Conservation (phyloP, 2,329 filamentous ascomycete species). For the Emericellopsis atlantica region DNA sequence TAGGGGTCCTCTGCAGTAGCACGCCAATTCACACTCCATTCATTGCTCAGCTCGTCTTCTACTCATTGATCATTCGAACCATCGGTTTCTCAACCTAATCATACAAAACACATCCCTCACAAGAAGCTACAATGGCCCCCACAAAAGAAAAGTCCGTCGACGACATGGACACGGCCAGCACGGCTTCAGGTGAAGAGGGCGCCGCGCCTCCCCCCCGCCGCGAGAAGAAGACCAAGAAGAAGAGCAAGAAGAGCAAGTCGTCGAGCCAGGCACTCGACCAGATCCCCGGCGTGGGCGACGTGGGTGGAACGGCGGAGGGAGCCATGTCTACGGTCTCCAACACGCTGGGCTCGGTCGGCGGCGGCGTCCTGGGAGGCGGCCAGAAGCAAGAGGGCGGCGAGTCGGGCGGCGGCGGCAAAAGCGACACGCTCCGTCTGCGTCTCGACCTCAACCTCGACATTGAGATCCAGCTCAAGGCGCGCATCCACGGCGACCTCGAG, state of each 20-base stretch:
- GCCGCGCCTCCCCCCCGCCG: neutral
- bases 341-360: conserved; percentile 26
- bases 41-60: too few species aligned
- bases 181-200: conserved; percentile 2
- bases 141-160: conserved; percentile 6
- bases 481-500: conserved; percentile 74
- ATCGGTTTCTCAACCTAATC: neutral
- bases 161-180: conserved; percentile 1
- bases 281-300: conserved; percentile 20
- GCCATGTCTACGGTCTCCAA: conserved; percentile 25
- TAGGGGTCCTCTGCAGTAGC: too few species aligned
- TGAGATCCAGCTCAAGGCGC: conserved; percentile 75
- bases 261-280: conserved; percentile 19
- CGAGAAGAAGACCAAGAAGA: conserved; percentile 17
- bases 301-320: conserved; percentile 20
- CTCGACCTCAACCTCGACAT: conserved; percentile 74
- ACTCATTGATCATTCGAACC: too few species aligned
- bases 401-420: conserved; percentile 28
- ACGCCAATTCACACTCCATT: too few species aligned
- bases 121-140: conserved; percentile 2
- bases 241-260: conserved; percentile 14
- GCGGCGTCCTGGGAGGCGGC: conserved; percentile 21
- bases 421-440: conserved; percentile 50
- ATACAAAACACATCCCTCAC: neutral
- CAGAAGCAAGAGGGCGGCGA: conserved; percentile 15